phyloP scores from a whole-genome alignment of 1,139 yeast species.

The Starmera stellimalicola region DNA sequence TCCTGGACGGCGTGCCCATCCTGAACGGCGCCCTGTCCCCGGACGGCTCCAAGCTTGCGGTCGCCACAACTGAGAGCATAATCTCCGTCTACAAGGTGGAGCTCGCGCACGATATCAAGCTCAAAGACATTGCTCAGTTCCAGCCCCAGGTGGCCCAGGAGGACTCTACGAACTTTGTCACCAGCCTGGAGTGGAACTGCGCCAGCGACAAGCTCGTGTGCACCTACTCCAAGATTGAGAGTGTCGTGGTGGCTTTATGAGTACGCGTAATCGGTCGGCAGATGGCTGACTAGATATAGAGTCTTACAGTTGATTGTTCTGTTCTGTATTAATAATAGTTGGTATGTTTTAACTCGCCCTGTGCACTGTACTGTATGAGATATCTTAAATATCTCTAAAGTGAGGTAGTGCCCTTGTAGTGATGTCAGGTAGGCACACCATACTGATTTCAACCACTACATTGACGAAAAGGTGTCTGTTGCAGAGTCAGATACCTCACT shows the following conservation, averaged over 20 bases:
- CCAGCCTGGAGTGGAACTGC: constrained; percentile 29
- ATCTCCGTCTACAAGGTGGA: constrained; percentile 11
- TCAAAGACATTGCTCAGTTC: constrained; percentile 17
- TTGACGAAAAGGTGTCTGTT: too few relatives aligned
- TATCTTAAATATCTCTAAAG: too few relatives aligned
- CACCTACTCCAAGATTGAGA: constrained; percentile 34
- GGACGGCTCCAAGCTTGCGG: constrained; percentile 23
- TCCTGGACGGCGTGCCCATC: constrained; percentile 41
- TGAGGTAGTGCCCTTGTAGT: too few relatives aligned
- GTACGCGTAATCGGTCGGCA: too few relatives aligned
- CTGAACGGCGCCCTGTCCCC: constrained; percentile 46
- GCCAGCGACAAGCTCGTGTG: constrained; percentile 28
- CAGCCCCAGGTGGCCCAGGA: constrained; percentile 14
- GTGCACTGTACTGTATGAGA: too few relatives aligned
- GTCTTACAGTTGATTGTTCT: too few relatives aligned
- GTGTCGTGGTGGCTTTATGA: constrained; percentile 21
- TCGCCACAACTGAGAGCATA: constrained; percentile 13
- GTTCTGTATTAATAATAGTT: too few relatives aligned
- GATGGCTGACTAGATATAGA: too few relatives aligned
- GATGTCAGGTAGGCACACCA: too few relatives aligned
- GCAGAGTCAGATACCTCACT: too few relatives aligned
- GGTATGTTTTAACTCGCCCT: too few relatives aligned
- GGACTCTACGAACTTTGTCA: constrained; percentile 10
- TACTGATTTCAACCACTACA: too few relatives aligned
- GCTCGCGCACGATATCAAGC: constrained; percentile 5